Conservation (phyloP, 495 filamentous ascomycete species). For the Letharia columbiana region DNA sequence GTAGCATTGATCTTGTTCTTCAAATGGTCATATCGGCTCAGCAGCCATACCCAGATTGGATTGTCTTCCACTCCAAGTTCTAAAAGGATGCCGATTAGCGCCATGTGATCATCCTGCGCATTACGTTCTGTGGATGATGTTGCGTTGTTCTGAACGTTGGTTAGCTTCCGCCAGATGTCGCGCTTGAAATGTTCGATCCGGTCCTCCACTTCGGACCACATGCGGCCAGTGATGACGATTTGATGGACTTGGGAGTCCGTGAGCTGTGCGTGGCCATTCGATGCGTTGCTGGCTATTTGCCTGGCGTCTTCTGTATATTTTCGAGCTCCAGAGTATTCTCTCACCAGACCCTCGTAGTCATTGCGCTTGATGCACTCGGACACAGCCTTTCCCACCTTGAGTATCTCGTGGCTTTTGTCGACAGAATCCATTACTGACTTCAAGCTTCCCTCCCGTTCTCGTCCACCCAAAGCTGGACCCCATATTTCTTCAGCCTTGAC, state of each 20-base stretch:
- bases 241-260: conserved; percentile 72
- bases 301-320: conserved; percentile 66
- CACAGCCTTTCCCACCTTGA: conserved; percentile 70
- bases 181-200: conserved; percentile 80
- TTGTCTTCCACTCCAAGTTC: conserved; percentile 92
- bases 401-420: conserved; percentile 67
- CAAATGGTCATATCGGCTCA: conserved; percentile 78
- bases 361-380: conserved; percentile 78
- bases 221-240: conserved; percentile 79
- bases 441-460: conserved; percentile 82
- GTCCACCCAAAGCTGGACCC: conserved; percentile 85
- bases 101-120: conserved; percentile 74
- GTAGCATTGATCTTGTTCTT: conserved; percentile 71
- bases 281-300: conserved; percentile 46
- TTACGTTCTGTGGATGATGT: conserved; percentile 39
- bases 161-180: conserved; percentile 74
- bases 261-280: conserved; percentile 39
- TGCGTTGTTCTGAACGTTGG: conserved; percentile 44
- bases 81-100: conserved; percentile 74
- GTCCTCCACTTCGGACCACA: conserved; percentile 85
- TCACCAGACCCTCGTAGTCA: conserved; percentile 79
- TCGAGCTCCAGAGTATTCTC: conserved; percentile 73
- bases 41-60: conserved; percentile 90
- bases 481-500: conserved; percentile 94
- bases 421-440: conserved; percentile 64